phyloP scores from a whole-genome alignment of 2,329 filamentous ascomycete genomes.

The Phyllosticta citribraziliensis region DNA sequence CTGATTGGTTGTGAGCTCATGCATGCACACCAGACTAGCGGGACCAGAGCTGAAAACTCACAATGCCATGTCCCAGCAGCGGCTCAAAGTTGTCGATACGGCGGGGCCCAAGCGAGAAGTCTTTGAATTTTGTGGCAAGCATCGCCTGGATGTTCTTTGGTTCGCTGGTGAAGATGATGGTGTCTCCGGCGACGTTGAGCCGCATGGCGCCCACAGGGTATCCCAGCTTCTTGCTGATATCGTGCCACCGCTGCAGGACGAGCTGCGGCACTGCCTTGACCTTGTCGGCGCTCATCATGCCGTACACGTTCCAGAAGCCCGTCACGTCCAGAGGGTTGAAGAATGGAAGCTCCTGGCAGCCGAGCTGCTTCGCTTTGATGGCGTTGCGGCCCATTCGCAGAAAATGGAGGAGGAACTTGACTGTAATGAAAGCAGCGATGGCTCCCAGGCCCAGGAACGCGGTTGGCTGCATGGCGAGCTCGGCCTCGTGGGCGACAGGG shows the following conservation, averaged over 20 bases:
- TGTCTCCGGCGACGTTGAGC: conserved; percentile 32
- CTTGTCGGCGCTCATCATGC: conserved; percentile 30
- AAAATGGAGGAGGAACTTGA: not conserved
- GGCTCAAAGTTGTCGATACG: conserved; percentile 28
- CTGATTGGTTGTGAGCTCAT: conserved; percentile 12
- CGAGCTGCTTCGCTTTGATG: conserved; percentile 28
- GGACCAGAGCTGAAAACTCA: not conserved
- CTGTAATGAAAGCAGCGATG: conserved; percentile 22
- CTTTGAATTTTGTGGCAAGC: conserved; percentile 36
- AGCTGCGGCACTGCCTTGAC: conserved; percentile 23
- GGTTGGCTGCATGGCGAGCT: conserved; percentile 18
- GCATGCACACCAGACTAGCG: conserved; percentile 5
- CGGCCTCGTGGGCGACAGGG: not conserved
- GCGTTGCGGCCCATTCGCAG: conserved; percentile 23
- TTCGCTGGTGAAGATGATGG: conserved; percentile 33
- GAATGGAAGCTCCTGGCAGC: conserved; percentile 37
- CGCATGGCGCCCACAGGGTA: conserved; percentile 19
- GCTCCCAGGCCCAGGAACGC: conserved; percentile 19
- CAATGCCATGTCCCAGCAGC: conserved; percentile 34
- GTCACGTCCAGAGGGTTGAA: conserved; percentile 42
- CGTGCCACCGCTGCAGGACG: conserved; percentile 17
- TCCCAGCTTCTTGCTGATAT: conserved; percentile 15
- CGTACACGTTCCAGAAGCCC: conserved; percentile 40
- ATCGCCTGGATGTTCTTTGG: conserved; percentile 40
- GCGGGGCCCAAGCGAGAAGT: conserved; percentile 31